Base-by-base conservation (phyloP, 768 basidiomycete species). In the Cystobasidium onofrii region DNA sequence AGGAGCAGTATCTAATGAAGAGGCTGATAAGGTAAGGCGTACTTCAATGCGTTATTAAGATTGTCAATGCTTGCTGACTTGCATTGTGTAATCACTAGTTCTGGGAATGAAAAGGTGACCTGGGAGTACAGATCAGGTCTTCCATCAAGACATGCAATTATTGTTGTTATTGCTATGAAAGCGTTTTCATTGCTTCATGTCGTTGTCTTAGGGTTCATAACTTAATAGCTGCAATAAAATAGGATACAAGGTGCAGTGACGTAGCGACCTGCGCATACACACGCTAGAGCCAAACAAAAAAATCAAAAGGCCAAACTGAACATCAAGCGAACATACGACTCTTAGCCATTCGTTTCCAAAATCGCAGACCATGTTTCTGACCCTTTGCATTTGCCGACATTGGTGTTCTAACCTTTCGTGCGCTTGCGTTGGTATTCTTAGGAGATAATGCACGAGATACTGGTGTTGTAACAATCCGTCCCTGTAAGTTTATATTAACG, bases 291-390 rank as follows among this genome's bases (percentile, higher is more conserved):
- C n/a, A n/a, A n/a, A n/a, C n/a, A n/a, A n/a, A n/a, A n/a, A n/a
- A n/a, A n/a, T n/a, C n/a, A n/a, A n/a, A n/a, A 61, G 7, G 29
- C 25, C 6, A 61, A 33, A 25, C 57, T 33, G 17, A 25, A 15
- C 57, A 60, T 60, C 57, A 60, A 60, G 57, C 25, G 17, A 64
- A 64, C 63, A 64, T 64, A 15, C 39, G 31, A 7, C 63, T 7
- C 34, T 64, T 64, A 4, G 43, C 63, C 63, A 64, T 39, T 27
- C 63, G 31, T 36, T 43, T 27, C 63, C 63, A 64, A 34, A 64
- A 39, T 2, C 63, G 9, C 13, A 64, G 41, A 39, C 43, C 63
- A 39, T 64, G 34, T 34, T 43, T 64, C 33, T 36, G 25, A 12
- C 33, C 29, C 52, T 54, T 54, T 54, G 7, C 18, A 10, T n/a